Evolutionary conservation across 2,329 filamentous ascomycete genomes (phyloP), one percentile per base, ranked within the genome.

Genomic region (Curvularia verruculosa): DNA sequence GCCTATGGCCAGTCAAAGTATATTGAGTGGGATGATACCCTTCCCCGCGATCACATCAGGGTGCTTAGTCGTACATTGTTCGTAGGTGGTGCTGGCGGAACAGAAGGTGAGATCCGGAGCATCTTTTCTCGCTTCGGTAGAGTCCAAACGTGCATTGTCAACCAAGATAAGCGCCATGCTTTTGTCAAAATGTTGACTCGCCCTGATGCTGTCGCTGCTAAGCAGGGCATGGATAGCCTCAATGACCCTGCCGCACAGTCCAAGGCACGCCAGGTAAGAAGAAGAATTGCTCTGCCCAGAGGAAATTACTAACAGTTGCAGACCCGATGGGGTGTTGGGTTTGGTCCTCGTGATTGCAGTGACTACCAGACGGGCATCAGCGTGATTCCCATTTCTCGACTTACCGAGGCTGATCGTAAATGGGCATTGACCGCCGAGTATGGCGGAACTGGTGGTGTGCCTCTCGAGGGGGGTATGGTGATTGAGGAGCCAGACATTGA

Each of bases 171-270:
- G 80, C 90, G 95, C 18, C 95, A 99, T 77, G 95, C 95, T 5
- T 99, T 99, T 75, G 94, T 99, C 71, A 99, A 99, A 80, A 99
- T 99, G 95, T 85, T 95, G 65, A 95, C 87, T 62, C 91, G 96
- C 36, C 84, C 87, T 60, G 92, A 96, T 76, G 94, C 95, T 13
- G 84, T 96, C 57, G 81, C 77, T 60, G 95, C 95, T 49, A 96
- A 96, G 74, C 86, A 89, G 36, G 91, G 88, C 49, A 96, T 98
- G 87, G 93, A 97, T 75, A 87, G 87, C 50, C 86, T 87, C 59
- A 87, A 89, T 62, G 85, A 87, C 57, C 83, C 88, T 5, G 89
- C 91, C 49, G 85, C 90, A 67, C 86, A 91, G 63, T 85, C 92
- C 52, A 85, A 82, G 60, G 80, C 80, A 39, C 79, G 81, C 19